Conservation (phyloP, 2,329 filamentous ascomycete genomes). For the Lithohypha guttulata region DNA sequence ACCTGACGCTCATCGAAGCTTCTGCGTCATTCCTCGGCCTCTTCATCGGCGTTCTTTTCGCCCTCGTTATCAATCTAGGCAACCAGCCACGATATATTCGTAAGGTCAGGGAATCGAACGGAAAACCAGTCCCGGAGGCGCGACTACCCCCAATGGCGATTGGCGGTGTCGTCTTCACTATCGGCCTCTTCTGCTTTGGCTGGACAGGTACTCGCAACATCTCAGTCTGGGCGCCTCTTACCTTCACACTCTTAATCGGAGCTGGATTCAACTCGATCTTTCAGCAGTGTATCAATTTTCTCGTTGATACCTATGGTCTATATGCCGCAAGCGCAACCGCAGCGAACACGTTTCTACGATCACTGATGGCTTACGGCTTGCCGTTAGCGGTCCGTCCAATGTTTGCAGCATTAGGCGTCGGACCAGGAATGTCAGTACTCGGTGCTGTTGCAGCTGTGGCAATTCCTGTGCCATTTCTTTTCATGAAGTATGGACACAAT, state of each 20-base stretch:
- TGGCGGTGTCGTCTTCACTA: slow-evolving; percentile 33
- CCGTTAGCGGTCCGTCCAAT: slow-evolving; percentile 32
- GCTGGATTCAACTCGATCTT: slow-evolving; percentile 27
- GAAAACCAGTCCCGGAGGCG: slow-evolving; percentile 29
- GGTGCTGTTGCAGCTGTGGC: slow-evolving; percentile 31
- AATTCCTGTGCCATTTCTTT: slow-evolving; percentile 36
- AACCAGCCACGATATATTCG: slow-evolving; percentile 31
- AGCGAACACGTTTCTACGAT: slow-evolving; percentile 36
- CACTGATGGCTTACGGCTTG: slow-evolving; percentile 30
- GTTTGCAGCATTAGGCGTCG: slow-evolving; percentile 33
- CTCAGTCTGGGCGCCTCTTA: slow-evolving; percentile 18
- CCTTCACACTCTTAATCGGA: slow-evolving; percentile 33
- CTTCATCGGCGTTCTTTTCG: slow-evolving; percentile 34
- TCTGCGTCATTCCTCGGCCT: slow-evolving; percentile 38
- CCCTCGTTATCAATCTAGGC: slow-evolving; percentile 32
- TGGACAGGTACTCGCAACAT: slow-evolving; percentile 33
- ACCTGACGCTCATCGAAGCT: slow-evolving; percentile 33
- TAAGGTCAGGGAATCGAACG: slow-evolving; percentile 19
- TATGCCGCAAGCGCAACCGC: slow-evolving; percentile 36
- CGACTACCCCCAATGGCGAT: slow-evolving; percentile 37
- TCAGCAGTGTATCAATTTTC: slow-evolving; percentile 35
- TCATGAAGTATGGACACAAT: slow-evolving; percentile 33
- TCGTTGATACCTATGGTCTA: slow-evolving; percentile 31
- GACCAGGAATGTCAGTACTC: slow-evolving; percentile 32
- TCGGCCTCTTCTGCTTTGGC: slow-evolving; percentile 36